Evolutionary conservation across 1,284 basidiomycete species (phyloP), one percentile per base, ranked within the genome.

Genomic region (Trichosporon inkin): DNA sequence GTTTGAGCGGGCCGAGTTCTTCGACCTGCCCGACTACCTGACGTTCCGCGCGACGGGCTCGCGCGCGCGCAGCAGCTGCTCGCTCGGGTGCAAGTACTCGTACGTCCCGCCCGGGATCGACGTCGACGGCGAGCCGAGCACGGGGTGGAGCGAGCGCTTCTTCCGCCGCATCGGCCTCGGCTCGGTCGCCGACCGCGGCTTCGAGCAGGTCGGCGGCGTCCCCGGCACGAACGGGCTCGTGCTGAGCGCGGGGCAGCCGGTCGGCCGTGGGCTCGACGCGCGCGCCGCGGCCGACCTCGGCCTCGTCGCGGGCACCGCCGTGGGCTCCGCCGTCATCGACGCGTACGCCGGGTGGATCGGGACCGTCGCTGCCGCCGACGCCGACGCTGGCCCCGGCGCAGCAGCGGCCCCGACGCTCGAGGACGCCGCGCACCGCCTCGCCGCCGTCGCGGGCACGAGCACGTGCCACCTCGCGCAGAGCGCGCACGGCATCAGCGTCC

Each of bases 281-380:
- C 74, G 81, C 57, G 89, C 92, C 0, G 94, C 95, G 0, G 81
- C 84, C 44, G 92, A 98, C 69, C 83, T 97, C 10, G 94, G 95
- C 0, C 78, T 99, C 39, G 66, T 84, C 0, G 86, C 88, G 66
- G 93, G 95, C n/a, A 98, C 90, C 0, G 86, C 93, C 0, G 92
- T 98, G 17, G 94, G 94, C 6, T 94, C 91, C 67, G 94, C 86
- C 20, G 84, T 99, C 51, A 97, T 99, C 70, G 95, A 99, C 70
- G 95, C 94, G 84, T 97, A 98, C 77, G 92, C 95, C 2, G 95
- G 95, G n/a, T 99, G 95, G 95, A 83, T 99, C 68, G 95, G 96
- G 17, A 98, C 95, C 0, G 86, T 97, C 38, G 95, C 90, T 8
- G 94, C 93, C 8, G 81, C 85, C 19, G 86, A 78, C 24, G 82